A percentile compares a stretch with the other conserved stretches of the same genome.
Evolutionary conservation across 140 eudicot genomes (phyloP).

Genomic region (Stevia rebaudiana): DNA sequence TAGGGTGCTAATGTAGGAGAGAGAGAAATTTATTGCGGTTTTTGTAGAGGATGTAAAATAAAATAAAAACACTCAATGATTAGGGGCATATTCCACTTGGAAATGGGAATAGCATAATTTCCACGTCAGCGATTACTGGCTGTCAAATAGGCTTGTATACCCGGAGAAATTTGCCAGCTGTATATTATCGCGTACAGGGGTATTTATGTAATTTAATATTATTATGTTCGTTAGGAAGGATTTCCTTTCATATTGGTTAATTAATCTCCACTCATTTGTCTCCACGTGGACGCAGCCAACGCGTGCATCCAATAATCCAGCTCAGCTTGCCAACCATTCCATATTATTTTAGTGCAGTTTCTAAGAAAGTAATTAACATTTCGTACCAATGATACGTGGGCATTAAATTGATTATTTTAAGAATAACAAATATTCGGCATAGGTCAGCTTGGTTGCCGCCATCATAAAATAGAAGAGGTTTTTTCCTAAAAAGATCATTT

Average conservation of each 20-base stretch:
- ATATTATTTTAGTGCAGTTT: slow-evolving; percentile 11
- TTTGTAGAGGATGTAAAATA: slow-evolving; percentile 12
- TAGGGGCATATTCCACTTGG: slow-evolving; percentile 37
- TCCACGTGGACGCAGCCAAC: slow-evolving; percentile 29
- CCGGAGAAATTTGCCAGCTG: slow-evolving; percentile 21
- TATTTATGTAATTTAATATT: background rate
- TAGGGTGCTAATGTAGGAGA: background rate
- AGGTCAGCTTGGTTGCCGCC: too few relatives aligned
- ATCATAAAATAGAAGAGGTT: too few relatives aligned
- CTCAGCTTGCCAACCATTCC: slow-evolving; percentile 27
- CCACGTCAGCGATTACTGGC: slow-evolving; percentile 31
- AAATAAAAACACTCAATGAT: slow-evolving; percentile 24
- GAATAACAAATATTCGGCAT: too few relatives aligned
- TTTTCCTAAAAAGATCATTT: too few relatives aligned
- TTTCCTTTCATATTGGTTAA: slow-evolving; percentile 30
- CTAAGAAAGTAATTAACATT: slow-evolving; percentile 2
- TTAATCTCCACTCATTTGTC: slow-evolving; percentile 12
- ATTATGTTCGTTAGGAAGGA: slow-evolving; percentile 1
- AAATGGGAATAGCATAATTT: slow-evolving; percentile 38
- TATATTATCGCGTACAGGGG: slow-evolving; percentile 14
- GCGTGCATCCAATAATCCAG: slow-evolving; percentile 34
- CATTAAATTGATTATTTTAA: slow-evolving; percentile 14
- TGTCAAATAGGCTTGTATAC: slow-evolving; percentile 13
- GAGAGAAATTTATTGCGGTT: slow-evolving; percentile 24
- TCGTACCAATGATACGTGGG: background rate